Conservation (phyloP, 2,329 filamentous ascomycete genomes). For the Trichoderma sp. region DNA sequence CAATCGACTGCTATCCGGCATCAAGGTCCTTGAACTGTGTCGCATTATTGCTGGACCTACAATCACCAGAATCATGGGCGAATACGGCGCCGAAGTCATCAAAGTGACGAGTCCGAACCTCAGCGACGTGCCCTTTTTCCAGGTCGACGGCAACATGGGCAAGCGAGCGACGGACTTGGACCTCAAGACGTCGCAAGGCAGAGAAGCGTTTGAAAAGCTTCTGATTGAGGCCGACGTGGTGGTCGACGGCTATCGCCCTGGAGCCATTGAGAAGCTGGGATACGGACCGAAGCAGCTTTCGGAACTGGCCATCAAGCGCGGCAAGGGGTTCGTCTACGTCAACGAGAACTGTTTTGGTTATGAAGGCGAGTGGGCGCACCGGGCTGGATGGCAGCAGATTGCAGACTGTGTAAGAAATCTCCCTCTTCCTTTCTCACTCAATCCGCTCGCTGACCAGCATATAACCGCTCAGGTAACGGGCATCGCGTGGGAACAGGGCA, state of each 20-base stretch:
- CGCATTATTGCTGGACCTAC: conserved; percentile 77
- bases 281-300: conserved; percentile 61
- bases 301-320: conserved; percentile 54
- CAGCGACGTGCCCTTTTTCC: conserved; percentile 72
- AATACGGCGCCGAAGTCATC: conserved; percentile 73
- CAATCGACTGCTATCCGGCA: conserved; percentile 53
- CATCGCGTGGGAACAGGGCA: conserved; percentile 63
- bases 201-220: conserved; percentile 59
- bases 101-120: conserved; percentile 69
- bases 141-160: conserved; percentile 71
- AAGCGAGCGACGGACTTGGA: conserved; percentile 68
- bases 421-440: background rate
- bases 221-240: conserved; percentile 66
- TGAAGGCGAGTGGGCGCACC: conserved; percentile 59
- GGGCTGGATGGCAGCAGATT: conserved; percentile 73
- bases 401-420: conserved; percentile 57
- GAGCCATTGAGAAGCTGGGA: conserved; percentile 63
- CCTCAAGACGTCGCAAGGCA: conserved; percentile 58
- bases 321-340: conserved; percentile 67
- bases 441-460: background rate
- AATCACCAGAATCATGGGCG: conserved; percentile 70
- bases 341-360: conserved; percentile 73
- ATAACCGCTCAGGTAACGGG: conserved; percentile 50
- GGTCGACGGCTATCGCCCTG: conserved; percentile 69
- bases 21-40: conserved; percentile 74